Base-by-base conservation (phyloP, 108 stramenopile species). In the Cyclotella cryptica region DNA sequence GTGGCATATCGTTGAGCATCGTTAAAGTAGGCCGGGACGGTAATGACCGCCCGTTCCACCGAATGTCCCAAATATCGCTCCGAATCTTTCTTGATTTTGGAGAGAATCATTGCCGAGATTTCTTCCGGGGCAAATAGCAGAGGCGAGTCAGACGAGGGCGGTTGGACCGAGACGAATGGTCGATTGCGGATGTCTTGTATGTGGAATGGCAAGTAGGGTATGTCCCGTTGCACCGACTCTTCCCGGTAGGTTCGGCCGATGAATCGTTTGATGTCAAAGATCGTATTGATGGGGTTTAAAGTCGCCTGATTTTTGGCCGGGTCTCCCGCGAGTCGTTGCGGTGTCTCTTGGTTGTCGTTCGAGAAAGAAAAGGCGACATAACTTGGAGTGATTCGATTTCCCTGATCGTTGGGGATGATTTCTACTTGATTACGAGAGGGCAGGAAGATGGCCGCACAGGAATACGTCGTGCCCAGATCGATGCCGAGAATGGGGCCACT, bases 291-390 rank as follows among this genome's bases (percentile, higher is more conserved):
- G 27, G 99, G 98, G 87, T 98, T 98, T 78, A 96, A 89, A 30
- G 97, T 96, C 69, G 98, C 98, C 89, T 98, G 97, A 83, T 98
- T 98, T 92, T 98, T 98, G 66, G 99, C 99, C 35, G 99, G 95
- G 76, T 98, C 98, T 41, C 99, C 99, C 30, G 98, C 96, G 62
- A 99, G 88, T 67, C 97, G n/a, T n/a, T n/a, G n/a, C 94, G 51
- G 93, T 92, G 85, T 87, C 83, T 72, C 88, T 86, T 74, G 2
- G 35, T 6, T 8, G 9, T 19, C 67, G 0, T 70, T 40, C 13
- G 29, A 14, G 35, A 39, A 39, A 21, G 85, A 73, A 84, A 98
- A 99, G 65, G 98, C 96, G 46, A 99, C 98, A 79, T 98, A 98
- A 42, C 94, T 96, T 61, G 98, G 98, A 39, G 98, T 99, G 90